phyloP scores from a whole-genome alignment of 2,329 filamentous ascomycete species.

The Sclerotinia glacialis region DNA sequence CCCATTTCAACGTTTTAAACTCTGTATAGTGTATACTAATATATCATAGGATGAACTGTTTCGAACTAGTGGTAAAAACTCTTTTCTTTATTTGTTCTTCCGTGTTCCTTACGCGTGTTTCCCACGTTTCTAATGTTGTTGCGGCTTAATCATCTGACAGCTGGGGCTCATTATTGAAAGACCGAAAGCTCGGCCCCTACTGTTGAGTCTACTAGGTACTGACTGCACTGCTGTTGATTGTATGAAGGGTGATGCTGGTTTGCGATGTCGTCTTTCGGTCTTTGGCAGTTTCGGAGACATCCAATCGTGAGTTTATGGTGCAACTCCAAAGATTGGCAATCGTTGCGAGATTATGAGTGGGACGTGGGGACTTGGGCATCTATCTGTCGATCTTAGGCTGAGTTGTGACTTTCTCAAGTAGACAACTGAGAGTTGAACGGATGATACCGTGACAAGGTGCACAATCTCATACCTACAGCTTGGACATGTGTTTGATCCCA shows the following conservation, averaged over 20 bases:
- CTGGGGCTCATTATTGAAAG: background rate
- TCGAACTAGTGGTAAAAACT: background rate
- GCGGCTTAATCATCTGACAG: background rate
- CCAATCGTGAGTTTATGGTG: background rate
- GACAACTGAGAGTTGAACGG: background rate
- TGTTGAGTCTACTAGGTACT: background rate
- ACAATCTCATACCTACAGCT: too few species aligned
- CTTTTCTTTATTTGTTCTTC: background rate
- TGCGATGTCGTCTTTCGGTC: background rate
- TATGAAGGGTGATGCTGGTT: background rate
- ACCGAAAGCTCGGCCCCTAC: background rate
- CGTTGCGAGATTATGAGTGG: background rate
- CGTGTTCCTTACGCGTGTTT: background rate
- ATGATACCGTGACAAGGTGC: background rate
- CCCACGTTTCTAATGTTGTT: background rate
- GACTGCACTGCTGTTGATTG: background rate
- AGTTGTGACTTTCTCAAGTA: background rate
- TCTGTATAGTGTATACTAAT: background rate
- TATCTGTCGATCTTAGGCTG: background rate
- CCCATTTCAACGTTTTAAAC: background rate
- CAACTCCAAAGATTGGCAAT: background rate
- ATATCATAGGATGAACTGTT: background rate
- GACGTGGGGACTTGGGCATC: background rate
- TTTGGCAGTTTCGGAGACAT: background rate
- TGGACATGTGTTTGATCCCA: background rate